phyloP scores from a whole-genome alignment of 2,329 filamentous ascomycete species.

The Chaetomiaceae sp. region DNA sequence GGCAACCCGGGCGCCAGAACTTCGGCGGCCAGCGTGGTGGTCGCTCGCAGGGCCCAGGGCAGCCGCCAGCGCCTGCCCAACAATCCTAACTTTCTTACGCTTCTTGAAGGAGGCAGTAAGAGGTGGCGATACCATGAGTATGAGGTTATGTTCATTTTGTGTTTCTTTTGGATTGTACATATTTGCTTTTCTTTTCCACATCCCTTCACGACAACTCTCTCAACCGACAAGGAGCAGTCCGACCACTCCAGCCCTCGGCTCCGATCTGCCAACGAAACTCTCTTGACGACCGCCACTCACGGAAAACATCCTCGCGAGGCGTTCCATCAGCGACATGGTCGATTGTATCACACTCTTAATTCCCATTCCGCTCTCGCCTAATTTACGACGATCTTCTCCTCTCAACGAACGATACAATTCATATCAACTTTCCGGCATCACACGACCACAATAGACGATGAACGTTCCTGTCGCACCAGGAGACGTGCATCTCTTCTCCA shows the following conservation, averaged over 20 bases:
- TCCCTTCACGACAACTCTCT: slow-evolving; percentile 7
- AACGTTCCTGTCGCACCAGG: neutral
- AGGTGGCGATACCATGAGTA: slow-evolving; percentile 10
- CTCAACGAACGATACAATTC: slow-evolving; percentile 10
- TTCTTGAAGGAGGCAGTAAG: neutral
- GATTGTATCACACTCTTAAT: slow-evolving; percentile 23
- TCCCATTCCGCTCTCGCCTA: slow-evolving; percentile 7
- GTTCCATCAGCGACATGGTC: slow-evolving; percentile 4
- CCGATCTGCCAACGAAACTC: neutral
- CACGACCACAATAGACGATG: slow-evolving; percentile 2
- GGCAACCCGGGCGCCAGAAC: slow-evolving; percentile 29
- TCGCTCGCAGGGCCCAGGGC: slow-evolving; percentile 24
- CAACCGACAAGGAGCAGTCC: slow-evolving; percentile 1
- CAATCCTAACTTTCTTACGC: slow-evolving; percentile 18
- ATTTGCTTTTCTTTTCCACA: slow-evolving; percentile 15
- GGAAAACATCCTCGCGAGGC: neutral
- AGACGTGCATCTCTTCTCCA: neutral
- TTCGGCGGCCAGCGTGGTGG: slow-evolving; percentile 30
- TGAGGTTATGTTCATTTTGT: slow-evolving; percentile 14
- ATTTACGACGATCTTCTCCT: slow-evolving; percentile 3
- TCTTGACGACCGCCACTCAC: neutral
- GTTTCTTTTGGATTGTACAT: slow-evolving; percentile 26
- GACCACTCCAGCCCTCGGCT: neutral
- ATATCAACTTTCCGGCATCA: slow-evolving; percentile 3
- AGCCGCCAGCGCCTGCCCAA: slow-evolving; percentile 20